phyloP scores from a whole-genome alignment of 805 yeast genomes.

The Candida sithepensis region DNA sequence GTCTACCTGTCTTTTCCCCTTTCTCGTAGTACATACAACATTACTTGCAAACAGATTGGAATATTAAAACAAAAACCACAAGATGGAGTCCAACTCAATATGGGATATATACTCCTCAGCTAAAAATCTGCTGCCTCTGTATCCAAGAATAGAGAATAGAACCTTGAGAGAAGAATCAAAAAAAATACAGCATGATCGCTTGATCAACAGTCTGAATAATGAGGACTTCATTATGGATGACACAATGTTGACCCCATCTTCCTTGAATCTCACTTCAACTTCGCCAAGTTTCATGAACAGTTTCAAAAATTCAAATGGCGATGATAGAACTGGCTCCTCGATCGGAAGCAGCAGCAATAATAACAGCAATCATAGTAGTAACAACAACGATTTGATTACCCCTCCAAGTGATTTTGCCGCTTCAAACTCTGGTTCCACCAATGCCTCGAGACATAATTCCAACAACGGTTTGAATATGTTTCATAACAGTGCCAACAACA shows the following conservation, averaged over 20 bases:
- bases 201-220: slow-evolving; percentile 5
- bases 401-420: slow-evolving; percentile 23
- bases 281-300: slow-evolving; percentile 9
- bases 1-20: no score
- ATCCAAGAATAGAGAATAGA: slow-evolving; percentile 33
- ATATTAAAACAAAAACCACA: no score
- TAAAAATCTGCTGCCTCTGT: slow-evolving; percentile 29
- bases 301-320: slow-evolving; percentile 1
- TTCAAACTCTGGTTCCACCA: slow-evolving; percentile 3
- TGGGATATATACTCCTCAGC: slow-evolving; percentile 36
- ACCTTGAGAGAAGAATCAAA: slow-evolving; percentile 27
- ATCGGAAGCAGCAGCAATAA: not conserved
- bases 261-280: slow-evolving; percentile 11
- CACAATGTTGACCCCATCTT: slow-evolving; percentile 21
- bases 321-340: not conserved
- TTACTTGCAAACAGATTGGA: no score
- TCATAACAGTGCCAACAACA: slow-evolving; percentile 1
- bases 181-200: slow-evolving; percentile 18
- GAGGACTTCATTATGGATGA: slow-evolving; percentile 16
- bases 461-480: slow-evolving; percentile 1
- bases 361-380: not conserved
- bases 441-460: slow-evolving; percentile 8
- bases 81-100: slow-evolving; percentile 29
- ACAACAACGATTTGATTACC: slow-evolving; percentile 17
- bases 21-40: no score